Evolutionary conservation across 1,139 yeast species (phyloP), one percentile per base, ranked within the genome.

Genomic region (Starmera stellimalicola): DNA sequence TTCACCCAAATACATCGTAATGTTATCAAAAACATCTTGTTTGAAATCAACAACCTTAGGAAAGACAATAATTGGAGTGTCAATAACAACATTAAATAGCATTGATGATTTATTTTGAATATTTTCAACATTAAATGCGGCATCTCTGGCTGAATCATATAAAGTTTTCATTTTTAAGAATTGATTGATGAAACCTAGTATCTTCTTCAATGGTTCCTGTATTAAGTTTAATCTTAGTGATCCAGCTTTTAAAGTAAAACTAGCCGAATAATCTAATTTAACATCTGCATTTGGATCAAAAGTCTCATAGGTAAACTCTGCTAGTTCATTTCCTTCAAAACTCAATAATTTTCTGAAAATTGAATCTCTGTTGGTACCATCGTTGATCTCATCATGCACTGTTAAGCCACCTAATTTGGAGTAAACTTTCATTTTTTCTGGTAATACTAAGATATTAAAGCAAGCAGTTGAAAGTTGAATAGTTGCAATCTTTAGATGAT

Each of bases 71-170:
- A 79, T 79, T 0, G 98, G 99, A 0, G 97, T 87, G 34, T 73
- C 70, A 11, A 91, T 64, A 16, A 74, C 57, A 22, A 93, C 58
- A 48, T 87, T 82, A 50, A 91, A 72, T 43, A 77, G 77, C 55
- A 85, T 76, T 43, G 68, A 70, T 36, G 61, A 68, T 3, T 88
- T 87, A 50, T 76, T 79, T 17, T 58, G 60, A n/a, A 59, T 45
- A n/a, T 56, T 52, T 2, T 58, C 58, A 41, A 72, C 77, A 37
- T 73, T 65, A 51, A 76, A 63, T 0, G 97, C 96, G 10, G 88
- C 84, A 47, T 81, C 85, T 40, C 98, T 70, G 0, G 97, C 94
- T 14, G 73, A 64, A 48, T 91, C 98, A 54, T 81, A 91, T 12
- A 88, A 66, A 2, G 76, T 75, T 55, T 91, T 91, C 95, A 91